phyloP scores from a whole-genome alignment of 805 yeast genomes.

The Starmerella riodocensis region DNA sequence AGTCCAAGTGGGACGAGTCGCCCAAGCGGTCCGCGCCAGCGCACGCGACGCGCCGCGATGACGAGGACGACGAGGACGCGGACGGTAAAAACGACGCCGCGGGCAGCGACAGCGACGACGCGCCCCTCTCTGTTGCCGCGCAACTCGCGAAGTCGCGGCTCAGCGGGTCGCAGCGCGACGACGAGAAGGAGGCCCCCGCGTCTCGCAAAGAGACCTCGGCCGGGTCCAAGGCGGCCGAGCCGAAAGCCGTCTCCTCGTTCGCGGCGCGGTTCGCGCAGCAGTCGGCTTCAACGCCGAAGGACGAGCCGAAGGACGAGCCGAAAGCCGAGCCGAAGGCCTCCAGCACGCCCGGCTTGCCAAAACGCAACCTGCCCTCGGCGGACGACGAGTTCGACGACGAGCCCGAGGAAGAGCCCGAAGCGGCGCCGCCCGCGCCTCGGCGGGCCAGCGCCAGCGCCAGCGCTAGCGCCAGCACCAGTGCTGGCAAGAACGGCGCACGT shows the following conservation, averaged over 20 bases:
- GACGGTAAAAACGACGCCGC: conserved; percentile 1
- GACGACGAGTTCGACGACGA: background rate
- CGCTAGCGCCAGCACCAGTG: conserved; percentile 20
- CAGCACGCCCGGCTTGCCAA: conserved; percentile 3
- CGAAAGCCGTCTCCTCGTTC: conserved; percentile 14
- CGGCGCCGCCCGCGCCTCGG: conserved; percentile 8
- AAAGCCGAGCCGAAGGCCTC: conserved; percentile 5
- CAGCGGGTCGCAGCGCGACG: background rate
- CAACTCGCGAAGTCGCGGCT: conserved; percentile 16
- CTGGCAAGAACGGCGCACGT: conserved; percentile 13
- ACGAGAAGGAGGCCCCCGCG: conserved; percentile 1
- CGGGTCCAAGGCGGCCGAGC: conserved; percentile 1
- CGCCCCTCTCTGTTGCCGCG: conserved; percentile 16
- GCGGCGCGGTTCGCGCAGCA: conserved; percentile 17
- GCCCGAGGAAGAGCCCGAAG: conserved; percentile 5
- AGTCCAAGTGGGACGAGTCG: background rate
- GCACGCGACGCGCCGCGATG: background rate
- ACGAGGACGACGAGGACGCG: background rate
- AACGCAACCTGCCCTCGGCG: conserved; percentile 5
- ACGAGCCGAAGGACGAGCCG: conserved; percentile 2
- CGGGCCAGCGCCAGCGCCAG: conserved; percentile 12
- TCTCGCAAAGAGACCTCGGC: background rate
- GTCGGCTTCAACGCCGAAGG: conserved; percentile 1
- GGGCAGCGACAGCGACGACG: conserved; percentile 3
- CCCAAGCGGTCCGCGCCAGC: too few species aligned